A percentile compares a stretch with the other conserved stretches of the same genome.
Evolutionary conservation across 192 early-diverging fungal genomes (phyloP).

Genomic region (Chytriomyces sp.): DNA sequence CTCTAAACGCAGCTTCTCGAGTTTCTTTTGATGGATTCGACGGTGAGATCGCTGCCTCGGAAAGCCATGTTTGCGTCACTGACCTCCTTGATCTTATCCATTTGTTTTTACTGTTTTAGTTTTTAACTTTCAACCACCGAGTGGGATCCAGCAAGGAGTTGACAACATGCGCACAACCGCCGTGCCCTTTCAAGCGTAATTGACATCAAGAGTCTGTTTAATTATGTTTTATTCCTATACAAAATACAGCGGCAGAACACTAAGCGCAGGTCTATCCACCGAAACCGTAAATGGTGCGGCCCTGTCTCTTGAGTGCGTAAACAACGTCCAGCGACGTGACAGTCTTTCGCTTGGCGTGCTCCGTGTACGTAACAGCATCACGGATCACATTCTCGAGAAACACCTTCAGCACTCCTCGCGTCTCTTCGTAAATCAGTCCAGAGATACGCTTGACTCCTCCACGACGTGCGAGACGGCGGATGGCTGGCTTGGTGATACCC

Average conservation of each 20-base stretch:
- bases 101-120: too few species aligned
- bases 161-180: too few species aligned
- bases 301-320: constrained; percentile 96
- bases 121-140: too few species aligned
- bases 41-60: too few species aligned
- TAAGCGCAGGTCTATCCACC: constrained; percentile 8
- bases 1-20: constrained; percentile 58
- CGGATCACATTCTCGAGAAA: constrained; percentile 99
- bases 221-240: neutral
- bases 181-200: too few species aligned
- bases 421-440: constrained; percentile 99
- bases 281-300: constrained; percentile 81
- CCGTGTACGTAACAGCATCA: constrained; percentile 98
- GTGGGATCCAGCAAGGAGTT: too few species aligned
- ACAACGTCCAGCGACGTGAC: constrained; percentile 99
- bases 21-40: constrained; percentile 37
- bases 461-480: constrained; percentile 92
- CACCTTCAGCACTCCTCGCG: constrained; percentile 94
- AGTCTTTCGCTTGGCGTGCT: constrained; percentile 99
- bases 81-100: too few species aligned
- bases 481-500: constrained; percentile 39
- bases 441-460: constrained; percentile 99
- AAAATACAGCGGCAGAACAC: neutral
- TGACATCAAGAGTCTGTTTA: neutral
- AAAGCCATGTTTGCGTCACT: too few species aligned